phyloP scores from a whole-genome alignment of 2,329 filamentous ascomycete genomes.

The Rhexocercosporidium sp. region DNA sequence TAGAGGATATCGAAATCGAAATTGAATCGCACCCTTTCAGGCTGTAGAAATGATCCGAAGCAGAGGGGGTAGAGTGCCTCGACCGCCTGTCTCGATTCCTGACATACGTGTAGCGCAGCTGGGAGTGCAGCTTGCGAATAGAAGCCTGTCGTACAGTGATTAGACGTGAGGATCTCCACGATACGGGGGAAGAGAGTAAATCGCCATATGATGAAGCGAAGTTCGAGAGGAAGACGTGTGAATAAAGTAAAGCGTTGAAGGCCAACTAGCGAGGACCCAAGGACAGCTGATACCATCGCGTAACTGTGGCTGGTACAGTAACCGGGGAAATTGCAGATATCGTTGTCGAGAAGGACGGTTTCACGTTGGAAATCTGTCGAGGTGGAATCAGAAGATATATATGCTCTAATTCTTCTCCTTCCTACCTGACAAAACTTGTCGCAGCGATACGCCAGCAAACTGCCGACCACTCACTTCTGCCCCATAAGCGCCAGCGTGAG shows the following conservation, averaged over 20 bases:
- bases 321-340: no score
- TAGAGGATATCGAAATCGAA: neutral
- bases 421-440: no score
- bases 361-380: no score
- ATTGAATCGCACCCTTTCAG: neutral
- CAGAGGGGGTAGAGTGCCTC: neutral
- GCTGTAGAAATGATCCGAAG: neutral
- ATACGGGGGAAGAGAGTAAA: neutral
- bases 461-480: neutral
- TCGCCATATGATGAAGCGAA: neutral
- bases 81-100: neutral
- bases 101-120: neutral
- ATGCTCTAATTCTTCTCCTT: no score
- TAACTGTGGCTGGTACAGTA: no score
- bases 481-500: no score
- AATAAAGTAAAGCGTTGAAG: no score
- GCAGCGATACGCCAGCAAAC: neutral
- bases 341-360: no score
- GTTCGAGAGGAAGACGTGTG: neutral
- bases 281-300: no score
- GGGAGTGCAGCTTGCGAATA: neutral
- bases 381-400: no score
- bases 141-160: neutral
- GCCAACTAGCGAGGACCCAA: no score
- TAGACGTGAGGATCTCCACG: neutral